Percentiles rank a stretch among this genome's conserved stretches.
Conservation (phyloP, 1,284 basidiomycete genomes). For the Coniferiporia weirii region DNA sequence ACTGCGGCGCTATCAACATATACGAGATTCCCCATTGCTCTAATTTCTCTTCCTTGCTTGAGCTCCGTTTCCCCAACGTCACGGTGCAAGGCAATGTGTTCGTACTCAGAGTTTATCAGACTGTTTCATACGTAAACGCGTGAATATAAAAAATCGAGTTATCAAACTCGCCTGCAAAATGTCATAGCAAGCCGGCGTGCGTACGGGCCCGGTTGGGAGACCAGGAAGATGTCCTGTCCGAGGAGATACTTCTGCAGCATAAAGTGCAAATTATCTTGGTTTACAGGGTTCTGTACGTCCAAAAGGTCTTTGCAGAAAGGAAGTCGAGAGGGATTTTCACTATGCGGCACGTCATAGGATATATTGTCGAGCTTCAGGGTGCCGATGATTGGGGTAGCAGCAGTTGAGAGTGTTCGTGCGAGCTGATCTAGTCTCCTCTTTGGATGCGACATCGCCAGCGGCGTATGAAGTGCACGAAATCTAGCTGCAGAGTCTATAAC, state of each 20-base stretch:
- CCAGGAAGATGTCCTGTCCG: constrained; percentile 59
- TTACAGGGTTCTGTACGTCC: constrained; percentile 45
- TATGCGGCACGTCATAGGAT: constrained; percentile 46
- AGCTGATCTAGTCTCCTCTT: constrained; percentile 9
- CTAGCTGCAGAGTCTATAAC: background rate
- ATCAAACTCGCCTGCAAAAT: constrained; percentile 47
- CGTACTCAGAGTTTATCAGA: constrained; percentile 59
- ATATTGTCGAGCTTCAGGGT: constrained; percentile 54
- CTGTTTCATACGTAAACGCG: constrained; percentile 27
- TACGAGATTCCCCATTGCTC: constrained; percentile 50
- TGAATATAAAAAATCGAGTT: background rate
- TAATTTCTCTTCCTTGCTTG: constrained; percentile 63
- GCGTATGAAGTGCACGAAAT: background rate
- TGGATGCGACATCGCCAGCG: constrained; percentile 6
- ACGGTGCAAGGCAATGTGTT: constrained; percentile 58
- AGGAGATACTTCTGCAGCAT: constrained; percentile 64
- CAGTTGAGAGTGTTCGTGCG: constrained; percentile 1
- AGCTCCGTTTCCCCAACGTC: constrained; percentile 68
- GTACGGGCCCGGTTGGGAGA: constrained; percentile 62
- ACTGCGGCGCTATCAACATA: constrained; percentile 65
- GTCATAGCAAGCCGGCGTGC: constrained; percentile 55
- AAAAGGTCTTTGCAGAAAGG: constrained; percentile 40
- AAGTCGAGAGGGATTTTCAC: constrained; percentile 43
- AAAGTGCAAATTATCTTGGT: constrained; percentile 54
- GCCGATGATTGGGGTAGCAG: constrained; percentile 36